phyloP scores from a whole-genome alignment of 139 green algal species.

The Auxenochlorella pyrenoidosa region DNA sequence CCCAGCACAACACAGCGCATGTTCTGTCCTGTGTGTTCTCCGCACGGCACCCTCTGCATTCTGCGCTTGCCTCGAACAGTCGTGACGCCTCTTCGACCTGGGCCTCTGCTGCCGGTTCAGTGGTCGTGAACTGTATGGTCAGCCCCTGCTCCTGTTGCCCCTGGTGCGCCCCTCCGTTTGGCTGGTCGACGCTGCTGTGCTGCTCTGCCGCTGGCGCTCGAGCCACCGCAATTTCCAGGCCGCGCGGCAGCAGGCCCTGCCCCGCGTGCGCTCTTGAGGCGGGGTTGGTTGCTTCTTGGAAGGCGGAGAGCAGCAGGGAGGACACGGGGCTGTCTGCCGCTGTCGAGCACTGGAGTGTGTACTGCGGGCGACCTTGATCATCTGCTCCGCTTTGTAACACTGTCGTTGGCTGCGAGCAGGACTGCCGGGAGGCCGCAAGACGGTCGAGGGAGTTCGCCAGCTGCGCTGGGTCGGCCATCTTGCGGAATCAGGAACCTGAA shows the following conservation, averaged over 20 bases:
- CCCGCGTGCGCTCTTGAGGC: not conserved
- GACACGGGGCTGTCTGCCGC: not conserved
- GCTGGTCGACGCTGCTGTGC: not conserved
- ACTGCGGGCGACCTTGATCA: not conserved
- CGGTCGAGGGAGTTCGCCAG: not conserved
- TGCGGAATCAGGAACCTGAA: not conserved
- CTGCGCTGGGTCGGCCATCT: not conserved
- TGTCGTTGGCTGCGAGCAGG: not conserved
- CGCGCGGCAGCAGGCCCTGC: slow-evolving; percentile 11
- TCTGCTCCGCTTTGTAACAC: not conserved
- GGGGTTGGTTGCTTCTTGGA: not conserved
- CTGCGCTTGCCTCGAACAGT: not conserved
- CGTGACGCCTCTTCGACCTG: slow-evolving; percentile 7
- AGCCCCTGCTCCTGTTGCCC: not conserved
- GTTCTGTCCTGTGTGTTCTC: too few species aligned
- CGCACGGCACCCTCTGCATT: not conserved
- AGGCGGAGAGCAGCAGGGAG: not conserved
- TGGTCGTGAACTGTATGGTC: not conserved
- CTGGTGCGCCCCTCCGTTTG: not conserved
- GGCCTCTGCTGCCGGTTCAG: not conserved
- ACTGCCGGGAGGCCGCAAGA: not conserved
- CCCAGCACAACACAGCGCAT: too few species aligned
- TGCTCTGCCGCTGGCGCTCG: not conserved
- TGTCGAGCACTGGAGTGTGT: not conserved
- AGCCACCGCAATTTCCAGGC: not conserved